Percentiles rank a stretch among this genome's conserved stretches.
Conservation (phyloP, 345 rosid species). For the Trapa bicornis region DNA sequence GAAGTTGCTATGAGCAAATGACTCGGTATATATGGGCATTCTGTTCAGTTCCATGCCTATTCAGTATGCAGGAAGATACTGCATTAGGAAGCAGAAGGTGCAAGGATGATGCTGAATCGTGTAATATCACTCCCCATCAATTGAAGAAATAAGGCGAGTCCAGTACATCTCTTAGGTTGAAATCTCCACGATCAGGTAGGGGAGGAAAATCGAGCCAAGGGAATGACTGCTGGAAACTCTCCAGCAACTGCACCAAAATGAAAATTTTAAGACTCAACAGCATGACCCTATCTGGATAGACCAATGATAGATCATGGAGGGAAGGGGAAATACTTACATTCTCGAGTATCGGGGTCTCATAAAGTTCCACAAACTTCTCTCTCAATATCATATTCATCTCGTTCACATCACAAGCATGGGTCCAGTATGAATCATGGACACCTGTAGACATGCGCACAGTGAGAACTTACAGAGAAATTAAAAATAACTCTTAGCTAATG, state of each 20-base stretch:
- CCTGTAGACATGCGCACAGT: slow-evolving; percentile 35
- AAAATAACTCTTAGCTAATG: background rate
- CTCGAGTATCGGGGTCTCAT: slow-evolving; percentile 75
- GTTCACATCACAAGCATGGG: slow-evolving; percentile 97
- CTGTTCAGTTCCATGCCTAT: background rate
- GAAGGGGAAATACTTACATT: slow-evolving; percentile 36
- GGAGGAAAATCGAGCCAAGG: slow-evolving; percentile 67
- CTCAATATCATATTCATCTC: slow-evolving; percentile 66
- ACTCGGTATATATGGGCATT: background rate
- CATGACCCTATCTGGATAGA: background rate
- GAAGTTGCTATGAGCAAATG: background rate
- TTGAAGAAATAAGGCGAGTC: slow-evolving; percentile 92
- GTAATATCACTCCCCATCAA: slow-evolving; percentile 13
- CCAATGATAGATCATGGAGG: background rate
- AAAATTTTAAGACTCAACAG: background rate
- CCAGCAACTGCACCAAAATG: slow-evolving; percentile 49
- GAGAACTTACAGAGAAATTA: slow-evolving; percentile 9
- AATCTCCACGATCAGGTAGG: slow-evolving; percentile 81
- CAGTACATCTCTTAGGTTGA: slow-evolving; percentile 62
- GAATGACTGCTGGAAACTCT: slow-evolving; percentile 67
- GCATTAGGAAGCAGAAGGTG: background rate
- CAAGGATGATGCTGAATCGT: background rate
- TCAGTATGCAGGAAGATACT: background rate
- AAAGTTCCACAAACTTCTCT: slow-evolving; percentile 86
- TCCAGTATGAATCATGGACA: slow-evolving; percentile 99